These are phyloP conservation scores for Adansonia rubrostipa DNA, from an alignment of 441 rosid species.

Conservation along the genomic window DNA sequence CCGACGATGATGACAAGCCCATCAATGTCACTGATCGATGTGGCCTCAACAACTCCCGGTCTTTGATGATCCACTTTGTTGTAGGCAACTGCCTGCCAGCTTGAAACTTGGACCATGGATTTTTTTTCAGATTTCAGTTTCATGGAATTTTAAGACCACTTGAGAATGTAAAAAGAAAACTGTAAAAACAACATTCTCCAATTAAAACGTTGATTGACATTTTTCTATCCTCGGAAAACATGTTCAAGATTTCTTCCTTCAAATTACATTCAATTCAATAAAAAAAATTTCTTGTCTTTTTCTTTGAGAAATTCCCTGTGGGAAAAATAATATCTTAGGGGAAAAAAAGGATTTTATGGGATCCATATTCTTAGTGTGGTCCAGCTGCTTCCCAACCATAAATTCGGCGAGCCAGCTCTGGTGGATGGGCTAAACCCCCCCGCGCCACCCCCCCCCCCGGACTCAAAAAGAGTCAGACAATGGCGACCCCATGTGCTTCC, in stretches of 20 bases:
- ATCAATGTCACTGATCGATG: not conserved
- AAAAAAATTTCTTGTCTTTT: not conserved
- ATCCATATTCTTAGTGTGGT: slow-evolving; percentile 27
- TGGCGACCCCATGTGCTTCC: slow-evolving; percentile 32
- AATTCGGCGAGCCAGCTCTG: slow-evolving; percentile 19
- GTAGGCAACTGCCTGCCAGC: not conserved
- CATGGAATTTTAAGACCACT: not conserved
- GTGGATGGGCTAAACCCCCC: slow-evolving; percentile 7
- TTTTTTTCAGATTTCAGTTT: not conserved
- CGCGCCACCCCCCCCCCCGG: too few species aligned
- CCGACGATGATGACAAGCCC: not conserved
- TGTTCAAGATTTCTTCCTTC: not conserved
- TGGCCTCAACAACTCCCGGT: not conserved
- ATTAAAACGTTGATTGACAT: slow-evolving; percentile 5
- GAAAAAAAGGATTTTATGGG: not conserved
- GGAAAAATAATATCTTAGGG: too few species aligned
- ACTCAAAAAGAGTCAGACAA: not conserved
- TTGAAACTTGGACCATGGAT: not conserved
- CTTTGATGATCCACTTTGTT: not conserved
- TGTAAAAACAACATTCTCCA: slow-evolving; percentile 5
- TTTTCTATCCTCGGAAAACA: not conserved
- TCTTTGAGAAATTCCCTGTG: not conserved
- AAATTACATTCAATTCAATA: not conserved
- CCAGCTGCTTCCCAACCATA: slow-evolving; percentile 39
- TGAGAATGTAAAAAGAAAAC: not conserved